These are phyloP conservation scores for Beauveria australis DNA, from an alignment of 2,329 filamentous ascomycete species.

Conservation along the genomic window DNA sequence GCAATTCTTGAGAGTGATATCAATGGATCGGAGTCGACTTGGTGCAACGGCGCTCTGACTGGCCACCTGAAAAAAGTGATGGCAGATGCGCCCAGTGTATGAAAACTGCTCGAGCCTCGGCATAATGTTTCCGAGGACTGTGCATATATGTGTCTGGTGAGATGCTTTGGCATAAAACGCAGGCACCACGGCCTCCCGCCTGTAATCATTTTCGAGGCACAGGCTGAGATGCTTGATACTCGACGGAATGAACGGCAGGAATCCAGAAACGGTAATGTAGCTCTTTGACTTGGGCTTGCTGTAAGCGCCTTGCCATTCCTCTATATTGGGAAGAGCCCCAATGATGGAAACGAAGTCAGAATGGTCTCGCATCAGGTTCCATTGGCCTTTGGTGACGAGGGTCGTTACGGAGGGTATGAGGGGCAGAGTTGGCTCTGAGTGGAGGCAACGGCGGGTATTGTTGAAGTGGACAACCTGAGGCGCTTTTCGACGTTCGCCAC, in stretches of 20 bases:
- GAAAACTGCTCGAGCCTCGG: slow-evolving; percentile 58
- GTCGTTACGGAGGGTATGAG: slow-evolving; percentile 51
- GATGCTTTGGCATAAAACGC: slow-evolving; percentile 53
- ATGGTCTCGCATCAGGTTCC: slow-evolving; percentile 62
- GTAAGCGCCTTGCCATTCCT: slow-evolving; percentile 54
- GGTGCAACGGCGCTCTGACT: slow-evolving; percentile 40
- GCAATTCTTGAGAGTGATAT: slow-evolving; percentile 67
- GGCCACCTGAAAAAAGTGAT: slow-evolving; percentile 56
- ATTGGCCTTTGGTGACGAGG: slow-evolving; percentile 65
- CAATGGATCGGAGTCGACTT: slow-evolving; percentile 54
- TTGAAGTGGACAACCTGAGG: slow-evolving; percentile 48
- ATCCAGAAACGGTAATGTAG: slow-evolving; percentile 60
- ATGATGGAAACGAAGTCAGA: slow-evolving; percentile 56
- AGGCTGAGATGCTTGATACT: slow-evolving; percentile 57
- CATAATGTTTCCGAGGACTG: slow-evolving; percentile 50
- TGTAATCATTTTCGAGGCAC: slow-evolving; percentile 64
- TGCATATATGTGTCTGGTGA: slow-evolving; percentile 56
- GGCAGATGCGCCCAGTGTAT: slow-evolving; percentile 66
- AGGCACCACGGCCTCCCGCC: slow-evolving; percentile 53
- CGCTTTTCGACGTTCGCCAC: slow-evolving; percentile 69
- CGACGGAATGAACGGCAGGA: slow-evolving; percentile 48
- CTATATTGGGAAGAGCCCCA: slow-evolving; percentile 56
- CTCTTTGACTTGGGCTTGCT: slow-evolving; percentile 68
- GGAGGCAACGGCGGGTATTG: slow-evolving; percentile 9
- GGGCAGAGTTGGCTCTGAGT: slow-evolving; percentile 27